Conservation (phyloP, 257 asterid species). For the Nicotiana tomentosiformis region DNA sequence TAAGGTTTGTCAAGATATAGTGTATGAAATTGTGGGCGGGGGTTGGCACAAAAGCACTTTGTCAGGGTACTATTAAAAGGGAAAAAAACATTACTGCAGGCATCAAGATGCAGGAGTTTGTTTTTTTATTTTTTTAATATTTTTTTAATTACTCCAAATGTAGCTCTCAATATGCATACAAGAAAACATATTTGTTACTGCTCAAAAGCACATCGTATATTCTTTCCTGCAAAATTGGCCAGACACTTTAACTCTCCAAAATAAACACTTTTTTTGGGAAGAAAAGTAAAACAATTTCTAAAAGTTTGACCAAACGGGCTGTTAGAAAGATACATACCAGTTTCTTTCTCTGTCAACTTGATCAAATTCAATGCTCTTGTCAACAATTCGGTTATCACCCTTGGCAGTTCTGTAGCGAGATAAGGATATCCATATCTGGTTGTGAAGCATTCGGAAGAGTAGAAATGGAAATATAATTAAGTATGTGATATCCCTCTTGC, state of each 20-base stretch:
- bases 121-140: not conserved
- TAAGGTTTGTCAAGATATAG: too few species aligned
- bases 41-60: not conserved
- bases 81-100: not conserved
- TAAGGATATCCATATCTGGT: slow-evolving; percentile 67
- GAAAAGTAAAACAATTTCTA: not conserved
- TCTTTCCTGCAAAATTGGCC: not conserved
- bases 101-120: not conserved
- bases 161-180: not conserved
- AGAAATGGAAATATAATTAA: slow-evolving; percentile 56
- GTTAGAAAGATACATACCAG: slow-evolving; percentile 30
- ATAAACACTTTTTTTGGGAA: not conserved
- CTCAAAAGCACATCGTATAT: not conserved
- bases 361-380: slow-evolving; percentile 73
- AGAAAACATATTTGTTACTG: not conserved
- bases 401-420: slow-evolving; percentile 72
- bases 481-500: slow-evolving; percentile 29
- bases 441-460: slow-evolving; percentile 45
- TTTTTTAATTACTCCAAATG: not conserved
- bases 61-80: not conserved
- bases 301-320: not conserved
- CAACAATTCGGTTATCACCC: slow-evolving; percentile 64
- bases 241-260: not conserved
- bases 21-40: too few species aligned
- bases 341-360: slow-evolving; percentile 82